Evolutionary conservation across 768 basidiomycete genomes (phyloP).

Genomic region (Collybia mongolica): DNA sequence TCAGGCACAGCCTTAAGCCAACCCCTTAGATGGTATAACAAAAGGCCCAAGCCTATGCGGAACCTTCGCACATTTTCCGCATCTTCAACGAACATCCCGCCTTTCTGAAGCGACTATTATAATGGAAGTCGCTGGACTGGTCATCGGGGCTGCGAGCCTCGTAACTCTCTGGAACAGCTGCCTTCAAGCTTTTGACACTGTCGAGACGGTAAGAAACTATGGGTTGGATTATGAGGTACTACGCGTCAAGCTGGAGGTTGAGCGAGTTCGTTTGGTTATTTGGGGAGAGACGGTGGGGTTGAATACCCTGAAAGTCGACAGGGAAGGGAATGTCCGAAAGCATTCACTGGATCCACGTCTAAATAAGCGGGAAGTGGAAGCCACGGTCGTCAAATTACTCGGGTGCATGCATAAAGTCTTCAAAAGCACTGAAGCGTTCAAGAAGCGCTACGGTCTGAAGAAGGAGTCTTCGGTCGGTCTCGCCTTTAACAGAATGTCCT

Average conservation of each 20-base stretch:
- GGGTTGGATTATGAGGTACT: not conserved
- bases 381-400: not conserved
- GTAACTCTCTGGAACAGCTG: conserved; percentile 1
- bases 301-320: not conserved
- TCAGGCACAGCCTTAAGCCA: no score
- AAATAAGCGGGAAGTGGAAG: not conserved
- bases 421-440: not conserved
- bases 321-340: not conserved
- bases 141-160: not conserved
- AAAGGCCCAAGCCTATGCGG: no score
- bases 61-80: no score
- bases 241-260: not conserved
- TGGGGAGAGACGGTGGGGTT: not conserved
- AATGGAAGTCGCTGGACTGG: not conserved
- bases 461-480: not conserved
- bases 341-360: not conserved
- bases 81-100: no score
- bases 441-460: not conserved
- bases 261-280: not conserved
- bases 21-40: no score
- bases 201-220: not conserved
- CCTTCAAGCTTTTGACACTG: not conserved
- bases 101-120: not conserved
- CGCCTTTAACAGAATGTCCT: not conserved
- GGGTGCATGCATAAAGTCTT: not conserved